phyloP scores from a whole-genome alignment of 345 rosid genomes.

The Ceriops decandra region DNA sequence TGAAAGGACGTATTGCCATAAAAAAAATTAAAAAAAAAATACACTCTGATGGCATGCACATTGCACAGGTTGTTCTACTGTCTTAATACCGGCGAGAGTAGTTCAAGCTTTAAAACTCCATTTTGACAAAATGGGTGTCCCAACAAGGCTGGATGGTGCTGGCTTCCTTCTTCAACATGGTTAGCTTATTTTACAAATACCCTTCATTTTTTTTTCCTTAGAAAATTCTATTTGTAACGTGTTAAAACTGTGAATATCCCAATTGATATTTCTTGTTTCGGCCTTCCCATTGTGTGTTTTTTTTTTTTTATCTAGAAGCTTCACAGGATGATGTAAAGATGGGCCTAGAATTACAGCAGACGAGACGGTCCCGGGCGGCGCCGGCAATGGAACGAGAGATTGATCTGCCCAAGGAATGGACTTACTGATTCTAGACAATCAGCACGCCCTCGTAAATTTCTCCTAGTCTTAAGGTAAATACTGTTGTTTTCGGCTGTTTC shows the following conservation, averaged over 20 bases:
- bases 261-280: neutral
- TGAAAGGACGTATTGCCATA: too few species aligned
- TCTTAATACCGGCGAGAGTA: constrained; percentile 79
- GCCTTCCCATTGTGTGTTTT: too few species aligned
- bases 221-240: neutral
- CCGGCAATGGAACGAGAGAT: constrained; percentile 44
- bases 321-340: constrained; percentile 26
- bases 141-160: constrained; percentile 34
- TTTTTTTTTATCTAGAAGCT: constrained; percentile 23
- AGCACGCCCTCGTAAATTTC: neutral
- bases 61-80: constrained; percentile 64
- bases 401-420: constrained; percentile 77
- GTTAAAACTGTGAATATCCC: too few species aligned
- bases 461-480: neutral
- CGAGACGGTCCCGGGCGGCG: constrained; percentile 30
- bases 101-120: constrained; percentile 74
- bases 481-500: neutral
- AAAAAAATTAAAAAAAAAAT: too few species aligned
- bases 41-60: neutral
- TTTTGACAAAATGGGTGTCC: constrained; percentile 59
- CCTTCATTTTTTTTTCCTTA: neutral
- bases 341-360: constrained; percentile 31
- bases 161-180: constrained; percentile 46
- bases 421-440: constrained; percentile 36
- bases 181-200: constrained; percentile 15